Evolutionary conservation across 306 rosid species (phyloP).

Genomic region (Abrus precatorius): DNA sequence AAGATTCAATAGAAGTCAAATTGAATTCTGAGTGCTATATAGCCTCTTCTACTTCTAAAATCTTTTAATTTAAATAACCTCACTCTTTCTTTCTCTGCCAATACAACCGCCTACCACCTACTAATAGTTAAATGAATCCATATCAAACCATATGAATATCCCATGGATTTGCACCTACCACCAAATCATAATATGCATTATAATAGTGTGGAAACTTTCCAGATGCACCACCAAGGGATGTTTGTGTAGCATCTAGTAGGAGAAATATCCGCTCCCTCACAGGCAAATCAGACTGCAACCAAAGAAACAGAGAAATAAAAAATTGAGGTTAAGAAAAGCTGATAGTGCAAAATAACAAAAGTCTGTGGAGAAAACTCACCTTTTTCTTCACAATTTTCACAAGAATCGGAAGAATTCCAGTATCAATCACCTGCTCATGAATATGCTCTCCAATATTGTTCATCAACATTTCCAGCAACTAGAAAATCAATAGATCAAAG

Average conservation of each 20-base stretch:
- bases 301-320: slow-evolving; percentile 30
- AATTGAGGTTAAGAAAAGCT: slow-evolving; percentile 20
- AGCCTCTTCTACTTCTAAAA: slow-evolving; percentile 20
- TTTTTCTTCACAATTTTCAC: slow-evolving; percentile 96
- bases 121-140: slow-evolving; percentile 34
- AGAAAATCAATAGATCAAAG: slow-evolving; percentile 54
- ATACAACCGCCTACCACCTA: slow-evolving; percentile 2
- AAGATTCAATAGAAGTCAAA: slow-evolving; percentile 6
- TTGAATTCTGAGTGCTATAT: not conserved
- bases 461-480: slow-evolving; percentile 98
- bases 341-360: not conserved
- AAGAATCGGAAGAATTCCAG: slow-evolving; percentile 78
- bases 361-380: slow-evolving; percentile 58
- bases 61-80: slow-evolving; percentile 11
- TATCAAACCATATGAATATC: slow-evolving; percentile 27
- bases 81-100: slow-evolving; percentile 28
- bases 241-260: slow-evolving; percentile 94
- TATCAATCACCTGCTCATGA: slow-evolving; percentile 86
- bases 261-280: slow-evolving; percentile 92
- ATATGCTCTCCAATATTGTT: slow-evolving; percentile 90
- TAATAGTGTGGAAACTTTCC: slow-evolving; percentile 96
- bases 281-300: slow-evolving; percentile 84
- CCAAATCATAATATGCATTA: slow-evolving; percentile 85
- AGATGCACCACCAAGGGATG: slow-evolving; percentile 97
- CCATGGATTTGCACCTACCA: slow-evolving; percentile 68